These are phyloP conservation scores for Russula abietina DNA, from an alignment of 768 basidiomycete species.

Conservation along the genomic window DNA sequence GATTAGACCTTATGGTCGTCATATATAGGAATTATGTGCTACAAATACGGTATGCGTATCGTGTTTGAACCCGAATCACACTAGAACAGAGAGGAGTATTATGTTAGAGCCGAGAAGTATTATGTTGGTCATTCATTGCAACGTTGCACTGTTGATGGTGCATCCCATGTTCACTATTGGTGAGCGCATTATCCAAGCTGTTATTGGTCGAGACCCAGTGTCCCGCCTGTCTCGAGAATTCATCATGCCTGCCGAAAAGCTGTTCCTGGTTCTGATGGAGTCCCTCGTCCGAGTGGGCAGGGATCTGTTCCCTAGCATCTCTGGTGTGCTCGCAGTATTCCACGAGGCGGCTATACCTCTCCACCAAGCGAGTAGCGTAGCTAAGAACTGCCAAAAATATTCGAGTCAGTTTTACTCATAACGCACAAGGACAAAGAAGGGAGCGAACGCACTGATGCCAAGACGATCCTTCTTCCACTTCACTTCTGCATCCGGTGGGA, in stretches of 20 bases:
- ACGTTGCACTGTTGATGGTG: background rate
- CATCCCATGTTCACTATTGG: background rate
- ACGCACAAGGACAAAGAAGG: background rate
- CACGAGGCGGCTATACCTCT: background rate
- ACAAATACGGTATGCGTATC: background rate
- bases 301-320: background rate
- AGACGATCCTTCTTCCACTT: conserved; percentile 18
- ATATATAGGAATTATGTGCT: background rate
- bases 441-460: background rate
- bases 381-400: background rate
- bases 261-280: background rate
- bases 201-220: background rate
- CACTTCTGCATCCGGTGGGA: background rate
- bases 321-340: background rate
- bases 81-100: background rate
- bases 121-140: background rate
- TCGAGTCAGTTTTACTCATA: background rate
- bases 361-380: background rate
- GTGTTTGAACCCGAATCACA: background rate
- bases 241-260: background rate
- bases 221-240: background rate
- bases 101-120: background rate
- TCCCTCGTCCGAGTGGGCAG: background rate
- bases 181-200: background rate
- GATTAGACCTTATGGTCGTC: background rate